Evolutionary conservation across 768 basidiomycete species (phyloP).

Genomic region (Leucosporidium yakuticum): DNA sequence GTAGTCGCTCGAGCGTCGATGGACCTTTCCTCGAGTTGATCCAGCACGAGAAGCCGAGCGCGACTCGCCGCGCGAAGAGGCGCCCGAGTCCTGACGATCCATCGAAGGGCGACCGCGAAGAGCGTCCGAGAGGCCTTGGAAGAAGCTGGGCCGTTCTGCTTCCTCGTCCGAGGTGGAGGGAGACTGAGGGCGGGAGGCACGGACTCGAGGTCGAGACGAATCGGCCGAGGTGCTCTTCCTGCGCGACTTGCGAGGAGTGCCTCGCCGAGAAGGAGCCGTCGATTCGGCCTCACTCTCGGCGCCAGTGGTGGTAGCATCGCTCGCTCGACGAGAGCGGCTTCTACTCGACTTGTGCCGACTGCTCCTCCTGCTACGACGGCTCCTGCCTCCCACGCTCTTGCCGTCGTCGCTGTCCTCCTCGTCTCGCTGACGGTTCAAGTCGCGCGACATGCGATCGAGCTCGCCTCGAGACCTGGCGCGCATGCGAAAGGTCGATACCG

Average conservation of each 20-base stretch:
- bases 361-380: constrained; percentile 10
- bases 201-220: neutral
- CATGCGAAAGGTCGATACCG: constrained; percentile 27
- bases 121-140: constrained; percentile 30
- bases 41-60: constrained; percentile 4
- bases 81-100: constrained; percentile 3
- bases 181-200: neutral
- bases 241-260: neutral
- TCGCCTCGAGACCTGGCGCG: constrained; percentile 20
- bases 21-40: constrained; percentile 1
- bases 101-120: constrained; percentile 13
- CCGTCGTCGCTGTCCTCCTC: constrained; percentile 17
- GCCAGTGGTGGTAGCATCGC: constrained; percentile 18
- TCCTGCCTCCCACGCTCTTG: neutral
- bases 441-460: constrained; percentile 17
- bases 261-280: neutral
- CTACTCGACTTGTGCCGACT: neutral
- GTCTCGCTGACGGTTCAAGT: neutral
- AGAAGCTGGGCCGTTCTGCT: constrained; percentile 24
- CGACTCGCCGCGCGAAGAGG: constrained; percentile 2
- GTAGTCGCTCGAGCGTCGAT: constrained; percentile 5
- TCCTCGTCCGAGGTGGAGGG: constrained; percentile 19
- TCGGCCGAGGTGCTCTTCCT: neutral
- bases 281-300: constrained; percentile 18
- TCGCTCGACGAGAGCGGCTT: constrained; percentile 4